Conservation (phyloP, 1,284 basidiomycete species). For the Chiua sp. region DNA sequence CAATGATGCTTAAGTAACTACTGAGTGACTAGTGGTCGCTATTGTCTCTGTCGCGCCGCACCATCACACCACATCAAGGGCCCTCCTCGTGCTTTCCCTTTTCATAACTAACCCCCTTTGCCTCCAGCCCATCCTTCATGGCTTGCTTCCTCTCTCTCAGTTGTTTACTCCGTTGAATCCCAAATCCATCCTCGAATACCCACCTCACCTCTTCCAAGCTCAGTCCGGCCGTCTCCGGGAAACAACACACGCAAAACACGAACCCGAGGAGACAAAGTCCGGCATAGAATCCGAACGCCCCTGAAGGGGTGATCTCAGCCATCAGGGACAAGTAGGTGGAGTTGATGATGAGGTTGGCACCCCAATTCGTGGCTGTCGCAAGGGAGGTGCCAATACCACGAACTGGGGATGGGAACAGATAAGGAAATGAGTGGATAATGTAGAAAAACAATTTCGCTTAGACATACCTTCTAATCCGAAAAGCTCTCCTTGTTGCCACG, state of each 20-base stretch:
- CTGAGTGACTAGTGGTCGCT: too few species aligned
- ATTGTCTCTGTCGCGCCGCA: too few species aligned
- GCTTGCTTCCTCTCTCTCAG: constrained; percentile 30
- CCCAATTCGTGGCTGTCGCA: constrained; percentile 83
- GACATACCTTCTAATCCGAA: constrained; percentile 70
- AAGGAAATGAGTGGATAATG: not conserved
- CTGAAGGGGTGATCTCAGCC: constrained; percentile 74
- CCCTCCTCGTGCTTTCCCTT: not conserved
- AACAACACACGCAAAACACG: constrained; percentile 71
- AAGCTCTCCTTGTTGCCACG: constrained; percentile 89
- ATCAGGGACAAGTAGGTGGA: constrained; percentile 84
- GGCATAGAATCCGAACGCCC: constrained; percentile 83
- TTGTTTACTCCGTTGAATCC: constrained; percentile 55
- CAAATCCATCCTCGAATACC: constrained; percentile 64
- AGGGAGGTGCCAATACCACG: constrained; percentile 83
- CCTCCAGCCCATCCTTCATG: constrained; percentile 7
- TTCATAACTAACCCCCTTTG: not conserved
- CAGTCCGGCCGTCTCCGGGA: constrained; percentile 80
- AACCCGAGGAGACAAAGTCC: constrained; percentile 75
- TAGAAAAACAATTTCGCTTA: not conserved
- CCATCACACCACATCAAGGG: too few species aligned
- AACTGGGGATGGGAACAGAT: constrained; percentile 44
- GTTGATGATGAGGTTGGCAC: constrained; percentile 78
- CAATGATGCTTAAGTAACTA: too few species aligned
- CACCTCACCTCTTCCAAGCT: constrained; percentile 77